phyloP scores from a whole-genome alignment of 805 yeast genomes.

The Candida nonsorbophila region DNA sequence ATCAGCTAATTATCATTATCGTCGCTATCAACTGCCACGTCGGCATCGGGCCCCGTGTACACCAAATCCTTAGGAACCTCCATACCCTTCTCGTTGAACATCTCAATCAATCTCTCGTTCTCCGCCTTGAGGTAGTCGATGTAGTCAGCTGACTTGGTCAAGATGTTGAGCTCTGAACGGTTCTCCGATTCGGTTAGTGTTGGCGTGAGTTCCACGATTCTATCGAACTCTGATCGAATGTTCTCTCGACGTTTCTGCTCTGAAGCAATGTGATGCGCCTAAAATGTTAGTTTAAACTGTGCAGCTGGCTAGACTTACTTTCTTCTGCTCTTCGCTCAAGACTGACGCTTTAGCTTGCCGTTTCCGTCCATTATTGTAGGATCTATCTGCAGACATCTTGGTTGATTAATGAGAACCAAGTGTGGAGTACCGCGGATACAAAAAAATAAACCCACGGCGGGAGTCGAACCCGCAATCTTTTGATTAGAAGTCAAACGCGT shows the following conservation, averaged over 20 bases:
- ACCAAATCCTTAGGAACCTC: constrained; percentile 37
- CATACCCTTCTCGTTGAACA: constrained; percentile 36
- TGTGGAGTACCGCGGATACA: too few relatives aligned
- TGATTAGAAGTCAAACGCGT: constrained; percentile 63
- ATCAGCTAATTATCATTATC: too few relatives aligned
- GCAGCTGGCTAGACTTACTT: constrained; percentile 14
- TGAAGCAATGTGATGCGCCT: constrained; percentile 76
- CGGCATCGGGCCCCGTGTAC: constrained; percentile 22
- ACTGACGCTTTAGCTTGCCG: constrained; percentile 22
- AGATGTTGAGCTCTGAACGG: constrained; percentile 73
- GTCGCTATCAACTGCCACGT: too few relatives aligned
- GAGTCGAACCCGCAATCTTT: constrained; percentile 62
- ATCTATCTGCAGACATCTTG: too few relatives aligned
- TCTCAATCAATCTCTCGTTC: constrained; percentile 39
- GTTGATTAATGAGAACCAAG: too few relatives aligned
- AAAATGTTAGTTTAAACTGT: constrained; percentile 9
- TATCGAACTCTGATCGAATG: constrained; percentile 76
- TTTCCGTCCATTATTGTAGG: constrained; percentile 9
- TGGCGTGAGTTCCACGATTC: constrained; percentile 71
- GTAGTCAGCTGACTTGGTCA: constrained; percentile 58
- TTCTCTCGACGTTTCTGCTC: constrained; percentile 87
- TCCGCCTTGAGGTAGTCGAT: constrained; percentile 47
- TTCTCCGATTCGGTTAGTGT: constrained; percentile 62
- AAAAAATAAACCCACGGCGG: constrained; percentile 30
- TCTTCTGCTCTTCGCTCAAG: constrained; percentile 31